Evolutionary conservation across 1,284 basidiomycete species (phyloP).

Genomic region (Ceratobasidium sp.): DNA sequence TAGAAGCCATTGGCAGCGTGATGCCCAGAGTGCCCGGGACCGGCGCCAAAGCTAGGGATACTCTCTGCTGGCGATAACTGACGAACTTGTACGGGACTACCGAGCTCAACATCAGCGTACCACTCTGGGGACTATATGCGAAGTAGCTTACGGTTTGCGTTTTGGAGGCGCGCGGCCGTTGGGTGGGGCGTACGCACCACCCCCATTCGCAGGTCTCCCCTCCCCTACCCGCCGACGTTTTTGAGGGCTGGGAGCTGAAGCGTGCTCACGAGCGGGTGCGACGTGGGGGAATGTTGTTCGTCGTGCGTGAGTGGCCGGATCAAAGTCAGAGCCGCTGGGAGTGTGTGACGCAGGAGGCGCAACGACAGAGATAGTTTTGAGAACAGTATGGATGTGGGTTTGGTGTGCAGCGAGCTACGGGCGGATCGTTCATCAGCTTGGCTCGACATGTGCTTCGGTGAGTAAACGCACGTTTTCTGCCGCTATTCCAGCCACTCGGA

Average conservation of each 20-base stretch:
- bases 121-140: not conserved
- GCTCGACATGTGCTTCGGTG: too few relatives aligned
- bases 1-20: conserved; percentile 38
- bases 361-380: conserved; percentile 49
- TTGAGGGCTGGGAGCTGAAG: conserved; percentile 36
- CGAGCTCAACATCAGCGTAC: not conserved
- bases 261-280: conserved; percentile 56
- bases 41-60: conserved; percentile 27
- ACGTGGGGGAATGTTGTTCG: conserved; percentile 79
- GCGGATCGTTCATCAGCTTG: not conserved
- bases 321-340: conserved; percentile 67
- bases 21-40: conserved; percentile 23
- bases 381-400: conserved; percentile 71
- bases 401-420: conserved; percentile 73
- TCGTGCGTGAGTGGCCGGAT: conserved; percentile 65
- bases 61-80: conserved; percentile 33
- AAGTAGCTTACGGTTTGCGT: conserved; percentile 34
- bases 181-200: not conserved
- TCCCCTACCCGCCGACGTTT: conserved; percentile 35
- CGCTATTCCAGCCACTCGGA: conserved; percentile 93
- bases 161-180: conserved; percentile 40
- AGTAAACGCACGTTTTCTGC: conserved; percentile 75
- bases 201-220: conserved; percentile 19
- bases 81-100: conserved; percentile 22
- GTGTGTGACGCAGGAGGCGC: conserved; percentile 59